Evolutionary conservation across 1,284 basidiomycete species (phyloP), one percentile per base, ranked within the genome.

Genomic region (Tylopilus sp.): DNA sequence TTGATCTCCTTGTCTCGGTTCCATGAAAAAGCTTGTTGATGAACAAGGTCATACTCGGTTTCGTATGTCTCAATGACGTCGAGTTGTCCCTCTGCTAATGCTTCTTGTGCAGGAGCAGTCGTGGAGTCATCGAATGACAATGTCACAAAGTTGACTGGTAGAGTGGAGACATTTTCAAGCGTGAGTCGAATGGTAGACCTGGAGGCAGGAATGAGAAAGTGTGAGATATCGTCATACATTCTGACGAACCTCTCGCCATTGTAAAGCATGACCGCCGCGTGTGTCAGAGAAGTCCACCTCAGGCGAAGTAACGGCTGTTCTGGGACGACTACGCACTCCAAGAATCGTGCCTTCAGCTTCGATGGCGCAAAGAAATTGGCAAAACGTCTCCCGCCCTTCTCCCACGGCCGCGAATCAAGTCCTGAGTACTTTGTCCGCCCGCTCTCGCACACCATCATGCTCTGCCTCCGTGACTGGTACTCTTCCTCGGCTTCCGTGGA

Each of bases 221-320:
- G 9, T 18, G 16, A n/a, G 9, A 31, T 28, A 41, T n/a, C 29
- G 26, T 49, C 29, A 28, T 15, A 30, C 46, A 41, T 45, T 12
- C 37, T 4, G 13, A 71, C 82, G 53, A 55, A 92, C 89, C 71
- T 82, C 74, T 99, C 96, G 37, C 96, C 96, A 46, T 96, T 83
- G 62, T 93, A 96, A 45, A 99, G 72, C 87, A 96, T 95, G 25
- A 97, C 73, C 1, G 92, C 91, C 2, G 92, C 92, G 60, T 96
- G 90, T 1, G 86, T 92, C 15, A 97, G 72, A 6, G 89, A 91
- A n/a, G 86, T 89, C 64, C 90, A 77, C 53, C 90, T 79, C 60
- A 97, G 87, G 48, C 89, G 81, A 46, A 98, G 71, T 28, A 92
- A 67, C 4, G 96, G 96, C 61, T 94, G 91, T 55, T 92, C 84